Percentiles rank a stretch among this genome's conserved stretches.
These are phyloP conservation scores for Penicillium egyptiacum DNA, from an alignment of 495 filamentous ascomycete genomes.

Conservation along the genomic window DNA sequence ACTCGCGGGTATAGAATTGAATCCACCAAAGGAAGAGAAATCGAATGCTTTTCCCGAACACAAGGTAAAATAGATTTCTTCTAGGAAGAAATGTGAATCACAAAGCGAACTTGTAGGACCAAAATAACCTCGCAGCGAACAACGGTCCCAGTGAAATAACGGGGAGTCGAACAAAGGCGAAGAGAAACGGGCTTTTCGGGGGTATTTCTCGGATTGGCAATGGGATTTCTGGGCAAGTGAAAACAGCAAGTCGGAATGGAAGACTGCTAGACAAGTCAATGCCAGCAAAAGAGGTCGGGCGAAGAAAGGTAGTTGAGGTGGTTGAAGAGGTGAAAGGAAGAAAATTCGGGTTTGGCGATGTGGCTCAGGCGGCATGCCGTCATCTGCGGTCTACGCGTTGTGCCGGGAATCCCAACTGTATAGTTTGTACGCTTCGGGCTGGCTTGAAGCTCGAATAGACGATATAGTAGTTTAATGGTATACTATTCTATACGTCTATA, in stretches of 20 bases:
- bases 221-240: constrained; percentile 3
- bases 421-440: not conserved
- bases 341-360: constrained; percentile 33
- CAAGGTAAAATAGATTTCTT: constrained; percentile 5
- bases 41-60: constrained; percentile 3
- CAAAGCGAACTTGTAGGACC: not conserved
- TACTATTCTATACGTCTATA: not conserved
- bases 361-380: constrained; percentile 33
- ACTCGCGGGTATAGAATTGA: constrained; percentile 17
- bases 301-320: constrained; percentile 36
- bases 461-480: not conserved
- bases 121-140: constrained; percentile 7
- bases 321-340: constrained; percentile 38
- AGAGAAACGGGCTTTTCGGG: not conserved
- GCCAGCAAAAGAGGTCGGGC: constrained; percentile 45
- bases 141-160: not conserved
- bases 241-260: constrained; percentile 19
- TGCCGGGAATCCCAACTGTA: not conserved
- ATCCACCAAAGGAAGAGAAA: constrained; percentile 16
- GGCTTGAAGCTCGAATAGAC: not conserved
- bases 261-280: constrained; percentile 54
- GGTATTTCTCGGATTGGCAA: constrained; percentile 2
- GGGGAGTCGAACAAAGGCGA: constrained; percentile 12
- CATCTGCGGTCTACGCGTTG: constrained; percentile 16
- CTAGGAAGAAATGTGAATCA: not conserved